Conservation (phyloP, 306 rosid species). For the Pyrus pyrifolia region DNA sequence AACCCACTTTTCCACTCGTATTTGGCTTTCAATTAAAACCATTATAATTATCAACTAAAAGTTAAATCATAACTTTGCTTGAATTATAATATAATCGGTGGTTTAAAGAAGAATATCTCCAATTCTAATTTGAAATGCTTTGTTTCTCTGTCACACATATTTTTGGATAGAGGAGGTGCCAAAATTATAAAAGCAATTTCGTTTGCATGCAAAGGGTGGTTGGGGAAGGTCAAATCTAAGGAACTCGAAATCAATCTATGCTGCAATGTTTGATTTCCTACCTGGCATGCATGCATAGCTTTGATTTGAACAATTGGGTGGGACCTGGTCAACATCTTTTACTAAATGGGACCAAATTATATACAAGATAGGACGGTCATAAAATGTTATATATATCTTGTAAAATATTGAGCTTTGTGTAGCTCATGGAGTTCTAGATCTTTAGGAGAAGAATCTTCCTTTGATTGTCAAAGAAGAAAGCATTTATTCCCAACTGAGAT, state of each 20-base stretch:
- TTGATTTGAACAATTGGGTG: constrained; percentile 19
- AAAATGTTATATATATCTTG: neutral
- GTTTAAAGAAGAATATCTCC: constrained; percentile 29
- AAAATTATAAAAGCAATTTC: constrained; percentile 6
- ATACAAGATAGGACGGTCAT: constrained; percentile 22
- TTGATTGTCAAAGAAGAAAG: constrained; percentile 87
- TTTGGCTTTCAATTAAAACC: constrained; percentile 28
- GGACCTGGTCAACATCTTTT: constrained; percentile 33
- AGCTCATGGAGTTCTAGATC: constrained; percentile 24
- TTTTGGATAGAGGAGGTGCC: constrained; percentile 14
- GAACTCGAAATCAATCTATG: constrained; percentile 19
- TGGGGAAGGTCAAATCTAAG: constrained; percentile 20
- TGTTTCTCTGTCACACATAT: neutral
- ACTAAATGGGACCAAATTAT: constrained; percentile 26
- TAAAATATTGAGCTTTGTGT: constrained; percentile 19
- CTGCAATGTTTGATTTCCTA: constrained; percentile 24
- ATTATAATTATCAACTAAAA: constrained; percentile 33
- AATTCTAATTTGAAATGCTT: constrained; percentile 14
- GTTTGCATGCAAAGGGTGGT: constrained; percentile 26
- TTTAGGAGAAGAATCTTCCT: constrained; percentile 58
- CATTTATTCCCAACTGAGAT: constrained; percentile 51
- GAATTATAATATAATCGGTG: constrained; percentile 34
- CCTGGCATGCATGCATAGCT: constrained; percentile 28
- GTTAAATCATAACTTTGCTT: constrained; percentile 53
- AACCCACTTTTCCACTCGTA: constrained; percentile 51